Conservation (phyloP, 257 asterid genomes). For the Craterostigma plantagineum region DNA sequence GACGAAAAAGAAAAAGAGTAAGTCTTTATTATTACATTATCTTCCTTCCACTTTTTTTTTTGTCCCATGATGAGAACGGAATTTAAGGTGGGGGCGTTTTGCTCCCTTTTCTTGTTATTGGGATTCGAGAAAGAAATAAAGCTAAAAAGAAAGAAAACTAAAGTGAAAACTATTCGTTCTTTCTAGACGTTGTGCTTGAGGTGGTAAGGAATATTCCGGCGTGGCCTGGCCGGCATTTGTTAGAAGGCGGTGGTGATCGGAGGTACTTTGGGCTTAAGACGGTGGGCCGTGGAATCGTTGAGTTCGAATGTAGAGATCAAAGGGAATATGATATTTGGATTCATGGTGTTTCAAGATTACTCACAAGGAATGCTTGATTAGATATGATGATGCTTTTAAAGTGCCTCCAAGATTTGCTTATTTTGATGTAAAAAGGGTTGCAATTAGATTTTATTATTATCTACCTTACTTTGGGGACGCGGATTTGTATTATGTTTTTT, state of each 20-base stretch:
- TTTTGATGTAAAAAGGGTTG: no score
- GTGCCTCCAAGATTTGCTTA: no score
- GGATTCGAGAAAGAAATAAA: conserved; percentile 66
- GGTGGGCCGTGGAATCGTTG: conserved; percentile 55
- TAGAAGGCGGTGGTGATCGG: conserved; percentile 67
- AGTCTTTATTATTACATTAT: conserved; percentile 12
- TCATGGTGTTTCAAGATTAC: conserved; percentile 81
- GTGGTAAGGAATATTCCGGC: conserved; percentile 74
- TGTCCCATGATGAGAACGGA: conserved; percentile 37
- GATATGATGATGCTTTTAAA: no score
- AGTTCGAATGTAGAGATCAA: conserved; percentile 71
- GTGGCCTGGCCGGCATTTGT: conserved; percentile 94
- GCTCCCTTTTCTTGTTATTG: conserved; percentile 33
- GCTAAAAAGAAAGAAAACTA: not conserved
- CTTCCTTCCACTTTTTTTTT: conserved; percentile 25
- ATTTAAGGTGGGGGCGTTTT: conserved; percentile 23
- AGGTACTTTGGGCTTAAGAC: conserved; percentile 76
- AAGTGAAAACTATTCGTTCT: not conserved
- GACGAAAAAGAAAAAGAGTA: conserved; percentile 99
- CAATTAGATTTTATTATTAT: no score
- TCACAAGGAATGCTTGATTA: conserved; percentile 4
- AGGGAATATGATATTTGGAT: conserved; percentile 92
- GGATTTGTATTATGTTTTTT: no score
- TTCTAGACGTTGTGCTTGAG: conserved; percentile 60
- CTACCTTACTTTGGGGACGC: no score